Base-by-base conservation (phyloP, 2,329 filamentous ascomycete genomes). In the Sclerotinia sclerotiorum region DNA sequence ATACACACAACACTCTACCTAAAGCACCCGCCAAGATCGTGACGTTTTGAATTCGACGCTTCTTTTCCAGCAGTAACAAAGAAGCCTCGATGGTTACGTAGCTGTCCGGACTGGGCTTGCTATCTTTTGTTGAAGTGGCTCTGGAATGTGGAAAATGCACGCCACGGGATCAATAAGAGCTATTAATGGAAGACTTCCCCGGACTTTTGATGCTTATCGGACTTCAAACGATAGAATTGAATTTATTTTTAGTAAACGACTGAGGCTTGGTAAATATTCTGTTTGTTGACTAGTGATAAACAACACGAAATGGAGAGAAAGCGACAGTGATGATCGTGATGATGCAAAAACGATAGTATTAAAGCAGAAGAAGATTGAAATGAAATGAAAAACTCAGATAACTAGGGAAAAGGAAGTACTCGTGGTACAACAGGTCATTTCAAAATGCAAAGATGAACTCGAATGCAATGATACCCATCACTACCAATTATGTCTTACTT, bases 241-340 rank as follows among this genome's bases (percentile, higher is more conserved):
- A 39, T 35, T 46, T 35, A 29, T 54, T 39, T 44, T 21, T 52
- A 35, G 60, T 5, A 62, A 62, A 54, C 35, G 65, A 54, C 15
- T 46, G 62, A 19, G 21, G 7, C 2, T 11, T 60, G 10, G 13
- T 55, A 19, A 17, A 44, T n/a, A 17, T 42, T 60, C 17, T 29
- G 8, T 55, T 29, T 6, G 7, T 17, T 29, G 1, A 13, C 2
- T 42, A 44, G 32, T 51, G 19, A 48, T 60, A 15, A n/a, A 48
- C 5, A 19, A 17, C 8, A 21, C 17, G 44, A 42, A n/a, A 39
- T 52, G 44, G 21, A 21, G 55, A 29, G 55, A 60, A 67, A 67
- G 55, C 65, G 65, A 67, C 54, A 67, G 64, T 67, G 44, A 27
- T n/a, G 64, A 24, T 67, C 13, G 49, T 42, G 62, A 19, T 11